Evolutionary conservation across 1,284 basidiomycete species (phyloP).

Genomic region (Agaricales sp.): DNA sequence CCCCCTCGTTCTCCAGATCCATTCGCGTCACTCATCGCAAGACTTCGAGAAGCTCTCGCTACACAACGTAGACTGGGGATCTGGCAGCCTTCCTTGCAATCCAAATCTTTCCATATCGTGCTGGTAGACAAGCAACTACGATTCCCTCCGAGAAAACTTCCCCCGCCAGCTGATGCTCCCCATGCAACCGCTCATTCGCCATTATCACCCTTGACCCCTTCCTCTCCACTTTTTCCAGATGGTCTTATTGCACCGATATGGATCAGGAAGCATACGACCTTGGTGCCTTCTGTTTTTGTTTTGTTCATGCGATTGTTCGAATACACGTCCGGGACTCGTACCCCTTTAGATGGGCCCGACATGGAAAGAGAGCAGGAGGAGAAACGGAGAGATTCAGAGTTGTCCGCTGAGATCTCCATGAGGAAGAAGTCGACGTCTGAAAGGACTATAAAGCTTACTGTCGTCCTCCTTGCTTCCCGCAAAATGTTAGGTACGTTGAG

Average conservation of each 20-base stretch:
- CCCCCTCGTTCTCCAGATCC: constrained; percentile 36
- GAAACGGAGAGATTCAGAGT: constrained; percentile 58
- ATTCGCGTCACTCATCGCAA: constrained; percentile 40
- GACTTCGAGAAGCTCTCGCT: constrained; percentile 56
- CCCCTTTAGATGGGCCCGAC: constrained; percentile 45
- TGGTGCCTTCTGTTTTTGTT: constrained; percentile 89
- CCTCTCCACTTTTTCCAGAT: constrained; percentile 87
- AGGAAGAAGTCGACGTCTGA: constrained; percentile 75
- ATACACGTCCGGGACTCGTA: constrained; percentile 30
- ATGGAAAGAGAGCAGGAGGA: constrained; percentile 56
- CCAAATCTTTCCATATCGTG: constrained; percentile 71
- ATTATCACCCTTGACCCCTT: constrained; percentile 79
- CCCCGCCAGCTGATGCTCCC: constrained; percentile 42
- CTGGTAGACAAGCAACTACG: constrained; percentile 76
- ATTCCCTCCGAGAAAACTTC: constrained; percentile 81
- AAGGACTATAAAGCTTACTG: constrained; percentile 87
- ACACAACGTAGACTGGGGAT: constrained; percentile 50
- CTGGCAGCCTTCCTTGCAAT: constrained; percentile 50
- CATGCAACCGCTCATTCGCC: constrained; percentile 68
- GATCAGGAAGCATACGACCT: constrained; percentile 89
- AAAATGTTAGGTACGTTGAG: constrained; percentile 60
- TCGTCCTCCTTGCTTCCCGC: constrained; percentile 86
- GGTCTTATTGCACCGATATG: constrained; percentile 95
- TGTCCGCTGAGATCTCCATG: constrained; percentile 70
- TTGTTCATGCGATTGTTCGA: constrained; percentile 81